Base-by-base conservation (phyloP, 306 rosid species). In the Inga leiocalycina region DNA sequence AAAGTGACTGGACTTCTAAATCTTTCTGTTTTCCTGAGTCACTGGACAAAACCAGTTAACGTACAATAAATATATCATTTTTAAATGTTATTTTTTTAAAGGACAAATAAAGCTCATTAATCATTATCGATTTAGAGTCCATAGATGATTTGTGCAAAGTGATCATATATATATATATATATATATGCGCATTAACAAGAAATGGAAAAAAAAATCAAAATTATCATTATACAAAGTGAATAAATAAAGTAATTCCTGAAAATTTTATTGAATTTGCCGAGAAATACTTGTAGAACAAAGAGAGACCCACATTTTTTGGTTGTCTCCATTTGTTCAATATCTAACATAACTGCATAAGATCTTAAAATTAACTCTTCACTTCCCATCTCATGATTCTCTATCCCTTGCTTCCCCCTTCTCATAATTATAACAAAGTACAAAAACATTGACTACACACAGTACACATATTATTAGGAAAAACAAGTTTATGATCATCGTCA, bases 321-420 rank as follows among this genome's bases (percentile, higher is more conserved):
- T 75, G 84, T 87, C 59, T 86, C 41, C 76, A 68, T 84, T 79
- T 84, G 89, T 65, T 84, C 80, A 83, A 80, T 79, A 71, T 79
- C 48, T 81, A n/a, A 65, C 87, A 71, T 32, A 32, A 32, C 34
- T 32, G 3, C 34, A 32, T 61, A 12, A 82, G 77, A 80, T 74
- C 81, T 67, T 22, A 81, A 73, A 34, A 73, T 19, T 37, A 62
- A 10, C 12, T 27, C 79, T 46, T 51, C 16, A 43, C 57, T 61
- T 45, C 73, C 69, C 66, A 48, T 44, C 43, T 79, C 73, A 39
- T 37, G 70, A 68, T 34, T 69, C 24, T 41, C 75, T 80, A 80
- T 52, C 54, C 51, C 5, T 22, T 11, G 67, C 19, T 27, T 62
- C 3, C 20, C 30, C 30, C 27, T 65, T 48, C 64, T 74, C 52